Evolutionary conservation across 1,284 basidiomycete genomes (phyloP), one percentile per base, ranked within the genome.

Genomic region (Austropuccinia psidii): DNA sequence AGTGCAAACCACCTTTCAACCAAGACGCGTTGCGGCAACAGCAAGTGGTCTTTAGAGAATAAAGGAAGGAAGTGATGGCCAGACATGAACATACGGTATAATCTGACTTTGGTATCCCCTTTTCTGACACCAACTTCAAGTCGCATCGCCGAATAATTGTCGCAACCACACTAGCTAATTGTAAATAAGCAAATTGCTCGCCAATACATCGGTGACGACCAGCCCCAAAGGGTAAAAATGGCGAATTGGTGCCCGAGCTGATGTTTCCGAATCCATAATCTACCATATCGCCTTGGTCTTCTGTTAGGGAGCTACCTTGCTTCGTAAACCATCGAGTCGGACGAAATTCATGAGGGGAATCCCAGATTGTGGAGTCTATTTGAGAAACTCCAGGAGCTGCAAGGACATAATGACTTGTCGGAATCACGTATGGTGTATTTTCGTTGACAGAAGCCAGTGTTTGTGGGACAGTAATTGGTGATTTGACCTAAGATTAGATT

Each of bases 151-250:
- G 87, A 47, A 98, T 83, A 75, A 98, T 81, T 11, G 89, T 90
- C 8, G 88, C 81, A 75, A 98, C 83, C 80, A 98, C 85, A 6
- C 89, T 88, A 54, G 92, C 90, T 31, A 98, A 84, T 82, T 99
- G 96, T 70, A 98, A 82, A 81, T 97, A 95, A 17, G 96, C 96
- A 79, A 98, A 98, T 86, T 93, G 91, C 83, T 96, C 93, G 76
- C 93, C 93, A 77, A 96, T 95, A 81, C 94, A 97, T 73, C 93
- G 85, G 83, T 97, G 93, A 77, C 91, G 85, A 31, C 93, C 95
- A 55, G 95, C 94, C 74, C 95, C 96, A 79, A 99, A 99, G 0
- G 95, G 96, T 24, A 64, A 33, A 29, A 58, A 80, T 33, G 82
- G 81, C 17, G 76, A 78, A 73, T 81, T 81, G 19, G 80, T 80